Conservation (phyloP, 371 early-diverging fungal species). For the Rhizopus delemar region DNA sequence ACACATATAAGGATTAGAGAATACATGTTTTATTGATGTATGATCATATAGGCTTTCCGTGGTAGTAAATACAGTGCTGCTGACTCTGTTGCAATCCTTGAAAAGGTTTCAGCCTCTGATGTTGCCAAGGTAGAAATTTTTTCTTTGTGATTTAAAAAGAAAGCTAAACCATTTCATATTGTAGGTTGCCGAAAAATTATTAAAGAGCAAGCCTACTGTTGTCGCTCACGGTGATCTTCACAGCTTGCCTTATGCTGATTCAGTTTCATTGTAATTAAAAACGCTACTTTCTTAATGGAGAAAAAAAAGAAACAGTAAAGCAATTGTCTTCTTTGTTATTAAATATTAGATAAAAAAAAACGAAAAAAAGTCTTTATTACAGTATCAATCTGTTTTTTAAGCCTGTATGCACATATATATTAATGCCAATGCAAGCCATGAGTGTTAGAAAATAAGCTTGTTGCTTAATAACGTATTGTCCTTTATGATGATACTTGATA, state of each 20-base stretch:
- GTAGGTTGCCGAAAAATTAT: conserved; percentile 67
- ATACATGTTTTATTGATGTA: conserved; percentile 13
- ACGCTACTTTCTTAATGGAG: background rate
- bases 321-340: background rate
- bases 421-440: too few relatives aligned
- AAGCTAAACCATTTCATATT: background rate
- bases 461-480: too few relatives aligned
- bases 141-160: conserved; percentile 3
- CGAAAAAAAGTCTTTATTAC: too few relatives aligned
- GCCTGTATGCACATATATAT: too few relatives aligned
- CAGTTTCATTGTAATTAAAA: conserved; percentile 60
- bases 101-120: conserved; percentile 66
- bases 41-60: conserved; percentile 43
- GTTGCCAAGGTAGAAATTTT: conserved; percentile 54
- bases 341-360: conserved; percentile 1
- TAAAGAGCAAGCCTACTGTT: conserved; percentile 76
- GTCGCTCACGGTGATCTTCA: conserved; percentile 80
- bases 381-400: too few relatives aligned
- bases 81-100: conserved; percentile 57
- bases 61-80: conserved; percentile 51
- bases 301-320: background rate
- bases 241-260: conserved; percentile 84
- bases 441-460: too few relatives aligned
- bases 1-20: conserved; percentile 2
- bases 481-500: too few relatives aligned